Evolutionary conservation across 345 rosid genomes (phyloP).

Genomic region (Cardamine resedifolia): DNA sequence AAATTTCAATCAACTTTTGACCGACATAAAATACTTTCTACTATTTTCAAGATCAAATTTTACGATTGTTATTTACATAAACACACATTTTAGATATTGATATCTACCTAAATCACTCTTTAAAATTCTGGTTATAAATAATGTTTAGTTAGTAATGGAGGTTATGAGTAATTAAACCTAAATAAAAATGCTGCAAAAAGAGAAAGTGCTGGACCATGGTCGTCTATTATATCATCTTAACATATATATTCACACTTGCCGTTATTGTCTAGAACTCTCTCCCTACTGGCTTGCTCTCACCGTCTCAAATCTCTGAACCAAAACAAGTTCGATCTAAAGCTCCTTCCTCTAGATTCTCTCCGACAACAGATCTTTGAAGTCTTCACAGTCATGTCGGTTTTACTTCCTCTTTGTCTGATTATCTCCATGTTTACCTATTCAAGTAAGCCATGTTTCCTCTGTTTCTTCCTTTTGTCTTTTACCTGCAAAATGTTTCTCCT

Average conservation of each 20-base stretch:
- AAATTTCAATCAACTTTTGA: not conserved
- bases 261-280: constrained; percentile 33
- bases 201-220: constrained; percentile 27
- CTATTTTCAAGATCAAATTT: not conserved
- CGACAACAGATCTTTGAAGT: not conserved
- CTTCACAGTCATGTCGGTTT: constrained; percentile 50
- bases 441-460: constrained; percentile 50
- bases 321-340: constrained; percentile 19
- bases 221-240: constrained; percentile 15
- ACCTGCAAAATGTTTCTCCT: not conserved
- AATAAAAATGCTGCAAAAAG: not conserved
- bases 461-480: not conserved
- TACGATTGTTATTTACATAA: not conserved
- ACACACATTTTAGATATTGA: not conserved
- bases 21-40: not conserved
- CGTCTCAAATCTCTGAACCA: constrained; percentile 16
- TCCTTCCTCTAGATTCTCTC: not conserved
- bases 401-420: constrained; percentile 51
- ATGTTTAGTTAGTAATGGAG: not conserved
- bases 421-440: constrained; percentile 64
- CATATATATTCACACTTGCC: constrained; percentile 26
- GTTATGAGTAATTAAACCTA: not conserved
- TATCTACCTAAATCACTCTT: not conserved
- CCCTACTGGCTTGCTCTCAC: constrained; percentile 18
- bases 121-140: not conserved